Evolutionary conservation across 2,329 filamentous ascomycete species (phyloP).

Genomic region (Xylaria sp.): DNA sequence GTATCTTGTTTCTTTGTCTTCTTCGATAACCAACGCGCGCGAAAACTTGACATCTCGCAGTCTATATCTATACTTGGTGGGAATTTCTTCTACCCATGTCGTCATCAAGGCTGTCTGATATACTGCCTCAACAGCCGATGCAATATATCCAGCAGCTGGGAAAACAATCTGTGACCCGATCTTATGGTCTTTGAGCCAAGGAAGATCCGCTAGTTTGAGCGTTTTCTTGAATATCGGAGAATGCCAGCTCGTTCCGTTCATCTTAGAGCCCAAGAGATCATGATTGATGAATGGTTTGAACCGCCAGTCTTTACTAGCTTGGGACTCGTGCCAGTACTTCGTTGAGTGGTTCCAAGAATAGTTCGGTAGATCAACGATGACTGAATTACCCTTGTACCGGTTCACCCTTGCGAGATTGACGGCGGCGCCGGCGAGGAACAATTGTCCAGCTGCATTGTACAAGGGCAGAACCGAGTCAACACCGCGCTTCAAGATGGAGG

Average conservation of each 20-base stretch:
- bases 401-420: constrained; percentile 32
- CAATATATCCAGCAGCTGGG: constrained; percentile 46
- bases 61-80: constrained; percentile 26
- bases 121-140: constrained; percentile 43
- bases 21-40: constrained; percentile 27
- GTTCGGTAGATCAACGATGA: constrained; percentile 36
- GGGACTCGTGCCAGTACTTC: constrained; percentile 34
- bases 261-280: constrained; percentile 33
- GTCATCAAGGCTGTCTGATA: constrained; percentile 30
- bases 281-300: constrained; percentile 24
- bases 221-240: constrained; percentile 19
- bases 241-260: constrained; percentile 26
- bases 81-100: constrained; percentile 3
- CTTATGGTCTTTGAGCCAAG: constrained; percentile 53
- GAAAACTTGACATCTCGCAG: constrained; percentile 30
- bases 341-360: constrained; percentile 36
- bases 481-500: constrained; percentile 21
- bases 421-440: constrained; percentile 27
- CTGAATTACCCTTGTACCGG: not conserved
- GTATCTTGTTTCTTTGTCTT: constrained; percentile 11
- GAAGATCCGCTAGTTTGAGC: constrained; percentile 27
- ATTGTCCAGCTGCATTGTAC: constrained; percentile 30
- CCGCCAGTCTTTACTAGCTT: constrained; percentile 33
- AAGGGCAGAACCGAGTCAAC: constrained; percentile 18
- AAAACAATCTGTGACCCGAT: constrained; percentile 52